Percentiles rank a stretch among this genome's conserved stretches.
Evolutionary conservation across 2,329 filamentous ascomycete species (phyloP).

Genomic region (Didymella arachidicola): DNA sequence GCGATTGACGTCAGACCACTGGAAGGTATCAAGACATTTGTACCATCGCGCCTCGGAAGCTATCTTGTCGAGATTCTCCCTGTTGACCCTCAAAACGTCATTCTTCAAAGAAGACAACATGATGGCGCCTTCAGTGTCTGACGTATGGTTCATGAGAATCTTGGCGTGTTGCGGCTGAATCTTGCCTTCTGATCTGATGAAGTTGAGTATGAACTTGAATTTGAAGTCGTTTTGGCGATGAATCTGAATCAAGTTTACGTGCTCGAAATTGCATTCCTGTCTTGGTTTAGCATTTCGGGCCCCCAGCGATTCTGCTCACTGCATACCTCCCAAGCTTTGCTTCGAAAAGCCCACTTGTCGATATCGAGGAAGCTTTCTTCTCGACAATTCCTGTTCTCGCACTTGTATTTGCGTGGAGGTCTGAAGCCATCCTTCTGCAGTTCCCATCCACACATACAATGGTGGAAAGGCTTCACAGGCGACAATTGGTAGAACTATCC

Average conservation of each 20-base stretch:
- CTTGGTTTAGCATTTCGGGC: constrained; percentile 16
- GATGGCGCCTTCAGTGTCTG: constrained; percentile 54
- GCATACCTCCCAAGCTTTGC: constrained; percentile 59
- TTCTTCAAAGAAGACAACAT: constrained; percentile 55
- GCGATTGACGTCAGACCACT: constrained; percentile 44
- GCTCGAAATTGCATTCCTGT: constrained; percentile 59
- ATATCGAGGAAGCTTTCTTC: constrained; percentile 54
- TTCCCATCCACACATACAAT: constrained; percentile 61
- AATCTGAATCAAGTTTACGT: constrained; percentile 63
- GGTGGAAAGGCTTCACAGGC: constrained; percentile 64
- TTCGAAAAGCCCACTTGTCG: constrained; percentile 69
- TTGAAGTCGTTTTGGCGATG: constrained; percentile 64
- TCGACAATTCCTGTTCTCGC: constrained; percentile 28
- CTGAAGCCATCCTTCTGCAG: constrained; percentile 23
- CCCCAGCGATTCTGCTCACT: not conserved
- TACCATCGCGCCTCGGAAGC: constrained; percentile 35
- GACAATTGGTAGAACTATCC: constrained; percentile 54
- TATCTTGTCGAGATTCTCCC: constrained; percentile 44
- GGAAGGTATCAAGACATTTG: constrained; percentile 54
- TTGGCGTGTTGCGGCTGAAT: constrained; percentile 52
- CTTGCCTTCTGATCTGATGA: constrained; percentile 54
- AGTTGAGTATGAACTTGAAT: constrained; percentile 66
- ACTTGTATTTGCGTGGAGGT: constrained; percentile 23
- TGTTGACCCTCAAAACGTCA: constrained; percentile 47
- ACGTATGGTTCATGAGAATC: constrained; percentile 51